Evolutionary conservation across 805 yeast species (phyloP), one percentile per base, ranked within the genome.

Genomic region (Blastobotrys muscicola): DNA sequence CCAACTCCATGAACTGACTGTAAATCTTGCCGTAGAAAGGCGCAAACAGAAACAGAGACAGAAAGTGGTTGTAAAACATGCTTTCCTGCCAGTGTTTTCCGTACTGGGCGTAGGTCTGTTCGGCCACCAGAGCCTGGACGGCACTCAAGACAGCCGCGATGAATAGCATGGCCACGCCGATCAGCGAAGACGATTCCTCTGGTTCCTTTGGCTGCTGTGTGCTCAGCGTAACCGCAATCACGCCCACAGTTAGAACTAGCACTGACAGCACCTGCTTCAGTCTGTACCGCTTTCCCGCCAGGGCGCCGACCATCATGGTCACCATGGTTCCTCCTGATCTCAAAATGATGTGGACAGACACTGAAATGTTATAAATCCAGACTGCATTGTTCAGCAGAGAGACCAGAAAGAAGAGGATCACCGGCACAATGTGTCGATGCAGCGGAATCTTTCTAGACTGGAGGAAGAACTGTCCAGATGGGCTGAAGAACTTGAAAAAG

Each of bases 71-170:
- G 58, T 75, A 80, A 53, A 82, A 82, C 37, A 82, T 56, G 31
- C 72, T 69, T 51, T 82, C 87, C 44, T 71, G 64, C 89, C 89
- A 82, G 42, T 72, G 71, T 43, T 67, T 68, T 4, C 83, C 82
- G 54, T 78, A 75, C 14, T 50, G 51, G 10, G 57, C 57, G 51
- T 66, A 72, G 0, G 79, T 69, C 39, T 58, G 58, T 52, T 82
- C 86, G 35, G 71, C 71, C 54, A 72, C 69, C 13, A 80, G 65
- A 1, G 83, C 80, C 63, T 76, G 67, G n/a, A 77, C 51, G 0
- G 85, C 75, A 9, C 72, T 68, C 8, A 78, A 49, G 0, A 75
- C 52, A 6, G 80, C 72, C 0, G 83, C 71, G 2, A 71, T 33
- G 2, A 69, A 39, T 8, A 80, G 60, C 1, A 75, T 54, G 20